Base-by-base conservation (phyloP, 331 rosid genomes). In the Cydonia oblonga region DNA sequence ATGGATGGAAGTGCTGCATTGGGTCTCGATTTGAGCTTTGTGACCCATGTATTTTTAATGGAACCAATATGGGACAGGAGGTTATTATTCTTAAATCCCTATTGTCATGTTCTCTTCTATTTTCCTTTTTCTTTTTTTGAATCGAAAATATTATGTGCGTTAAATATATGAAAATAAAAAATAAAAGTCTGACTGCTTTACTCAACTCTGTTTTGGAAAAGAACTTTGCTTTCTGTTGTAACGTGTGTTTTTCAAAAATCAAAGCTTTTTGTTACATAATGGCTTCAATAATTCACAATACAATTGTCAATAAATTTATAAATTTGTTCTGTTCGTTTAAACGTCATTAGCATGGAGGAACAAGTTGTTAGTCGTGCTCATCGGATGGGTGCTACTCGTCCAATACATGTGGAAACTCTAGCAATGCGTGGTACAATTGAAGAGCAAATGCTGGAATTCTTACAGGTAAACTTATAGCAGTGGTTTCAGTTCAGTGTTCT, bases 1-100 rank as follows among this genome's bases (percentile, higher is more conserved):
- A 95, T 95, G 98, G 97, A 95, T 81, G 98, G 98, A 76, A 95
- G 96, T 89, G 97, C 97, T 70, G 98, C 98, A 29, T 68, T 95
- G 87, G 98, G 98, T 76, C 97, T 95, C 16, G 98, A 95, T 81
- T 76, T 95, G 86, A 95, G 98, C 84, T 95, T 95, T 80, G 97
- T 91, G 30, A 84, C 97, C 0, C 92, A 79, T 63, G 97, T 95
- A 32, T 95, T 89, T 82, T 52, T 95, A 72, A 95, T 95, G 98
- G 98, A 95, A 81, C 98, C 98, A 67, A 91, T 95, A 49, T 95
- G 98, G 98, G 96, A 95, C 89, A 83, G 86, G 87, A 95, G 98
- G 98, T 95, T 63, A 68, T 78, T 18, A 35, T 62, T 60, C n/a
- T 44, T 29, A 42, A 9, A 38, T 25, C 18, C 28, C 16, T 20